Percentiles rank a stretch among this genome's conserved stretches.
Evolutionary conservation across 1,284 basidiomycete species (phyloP).

Genomic region (Ceratorhiza oryzae-sativae): DNA sequence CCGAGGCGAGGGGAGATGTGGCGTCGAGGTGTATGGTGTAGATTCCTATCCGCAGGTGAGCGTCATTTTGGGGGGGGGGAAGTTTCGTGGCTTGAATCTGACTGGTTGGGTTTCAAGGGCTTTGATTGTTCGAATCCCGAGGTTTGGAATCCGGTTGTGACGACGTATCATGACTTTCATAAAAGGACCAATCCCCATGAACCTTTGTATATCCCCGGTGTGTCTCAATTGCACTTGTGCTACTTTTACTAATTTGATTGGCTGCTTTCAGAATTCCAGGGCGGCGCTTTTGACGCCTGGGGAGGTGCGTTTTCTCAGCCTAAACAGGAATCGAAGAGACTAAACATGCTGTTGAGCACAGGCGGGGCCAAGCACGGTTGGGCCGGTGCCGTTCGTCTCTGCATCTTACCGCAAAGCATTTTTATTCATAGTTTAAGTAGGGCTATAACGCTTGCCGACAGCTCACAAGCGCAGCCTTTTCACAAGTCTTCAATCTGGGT

Average conservation of each 20-base stretch:
- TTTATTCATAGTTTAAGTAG: conserved; percentile 39
- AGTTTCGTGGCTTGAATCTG: no score
- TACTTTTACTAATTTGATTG: conserved; percentile 45
- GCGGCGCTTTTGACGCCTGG: conserved; percentile 74
- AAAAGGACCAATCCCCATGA: conserved; percentile 43
- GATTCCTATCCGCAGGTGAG: conserved; percentile 67
- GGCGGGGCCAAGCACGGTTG: conserved; percentile 38
- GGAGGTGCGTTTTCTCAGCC: conserved; percentile 18
- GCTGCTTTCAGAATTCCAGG: conserved; percentile 48
- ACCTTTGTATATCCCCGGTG: conserved; percentile 45
- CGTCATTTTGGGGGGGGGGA: neutral
- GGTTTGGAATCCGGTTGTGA: conserved; percentile 63
- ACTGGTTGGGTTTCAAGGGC: conserved; percentile 45
- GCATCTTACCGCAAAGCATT: neutral
- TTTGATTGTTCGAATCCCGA: conserved; percentile 75
- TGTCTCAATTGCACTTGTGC: conserved; percentile 55
- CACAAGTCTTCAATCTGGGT: conserved; percentile 75
- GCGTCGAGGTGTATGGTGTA: conserved; percentile 49
- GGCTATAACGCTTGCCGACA: conserved; percentile 60
- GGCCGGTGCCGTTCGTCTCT: conserved; percentile 39
- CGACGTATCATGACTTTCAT: conserved; percentile 67
- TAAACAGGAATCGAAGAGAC: neutral
- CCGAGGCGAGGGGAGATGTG: conserved; percentile 39
- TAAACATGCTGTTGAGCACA: neutral
- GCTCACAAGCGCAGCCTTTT: conserved; percentile 72